Evolutionary conservation across 345 rosid species (phyloP).

Genomic region (Ricinus communis): DNA sequence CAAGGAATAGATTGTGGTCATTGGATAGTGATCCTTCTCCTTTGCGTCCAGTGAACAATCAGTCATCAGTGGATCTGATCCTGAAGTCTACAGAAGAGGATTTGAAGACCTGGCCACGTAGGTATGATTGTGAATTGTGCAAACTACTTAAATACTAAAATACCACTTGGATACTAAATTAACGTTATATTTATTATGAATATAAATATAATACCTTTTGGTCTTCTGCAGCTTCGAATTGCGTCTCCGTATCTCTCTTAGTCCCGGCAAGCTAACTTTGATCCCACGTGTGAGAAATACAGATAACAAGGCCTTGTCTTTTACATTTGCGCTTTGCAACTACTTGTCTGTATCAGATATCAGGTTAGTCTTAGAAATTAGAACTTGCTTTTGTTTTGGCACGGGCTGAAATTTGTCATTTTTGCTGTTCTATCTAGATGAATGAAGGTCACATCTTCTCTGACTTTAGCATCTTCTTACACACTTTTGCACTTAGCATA

Average conservation of each 20-base stretch:
- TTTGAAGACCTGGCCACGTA: slow-evolving; percentile 75
- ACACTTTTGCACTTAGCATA: background rate
- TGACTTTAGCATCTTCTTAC: background rate
- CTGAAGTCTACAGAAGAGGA: slow-evolving; percentile 79
- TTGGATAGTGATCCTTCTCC: slow-evolving; percentile 81
- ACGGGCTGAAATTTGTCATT: slow-evolving; percentile 8
- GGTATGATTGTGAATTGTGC: slow-evolving; percentile 45
- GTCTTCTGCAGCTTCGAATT: slow-evolving; percentile 74
- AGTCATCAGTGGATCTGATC: slow-evolving; percentile 75
- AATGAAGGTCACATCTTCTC: background rate
- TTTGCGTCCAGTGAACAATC: slow-evolving; percentile 63
- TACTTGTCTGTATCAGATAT: slow-evolving; percentile 86
- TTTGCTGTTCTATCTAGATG: background rate
- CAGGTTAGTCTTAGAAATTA: slow-evolving; percentile 48
- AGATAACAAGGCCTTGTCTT: slow-evolving; percentile 77
- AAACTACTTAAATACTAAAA: slow-evolving; percentile 10
- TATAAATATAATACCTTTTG: slow-evolving; percentile 17
- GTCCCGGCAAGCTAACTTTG: slow-evolving; percentile 78
- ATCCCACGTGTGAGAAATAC: slow-evolving; percentile 93
- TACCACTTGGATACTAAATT: too few relatives aligned
- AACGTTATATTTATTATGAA: background rate
- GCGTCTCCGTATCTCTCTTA: slow-evolving; percentile 72
- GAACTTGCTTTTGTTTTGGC: slow-evolving; percentile 11
- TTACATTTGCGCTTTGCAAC: slow-evolving; percentile 69
- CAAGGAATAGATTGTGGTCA: slow-evolving; percentile 77